phyloP scores from a whole-genome alignment of 805 yeast genomes.

The Saccharomycopsis schoenii region DNA sequence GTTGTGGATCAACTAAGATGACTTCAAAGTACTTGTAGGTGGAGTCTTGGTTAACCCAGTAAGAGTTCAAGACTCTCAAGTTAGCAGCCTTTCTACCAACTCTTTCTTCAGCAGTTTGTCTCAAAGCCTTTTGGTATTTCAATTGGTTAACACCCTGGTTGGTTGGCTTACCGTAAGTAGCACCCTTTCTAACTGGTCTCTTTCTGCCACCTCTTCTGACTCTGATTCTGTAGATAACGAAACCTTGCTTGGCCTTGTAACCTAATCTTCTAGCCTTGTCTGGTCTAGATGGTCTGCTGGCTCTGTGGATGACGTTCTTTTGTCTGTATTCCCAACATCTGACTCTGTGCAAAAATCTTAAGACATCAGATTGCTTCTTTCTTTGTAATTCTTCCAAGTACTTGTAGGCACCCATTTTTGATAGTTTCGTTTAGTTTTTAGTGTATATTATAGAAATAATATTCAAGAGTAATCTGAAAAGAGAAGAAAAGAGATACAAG shows the following conservation, averaged over 20 bases:
- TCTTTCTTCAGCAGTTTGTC: conserved; percentile 99
- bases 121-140: conserved; percentile 97
- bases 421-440: not conserved
- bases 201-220: conserved; percentile 99
- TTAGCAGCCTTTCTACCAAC: conserved; percentile 98
- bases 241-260: conserved; percentile 99
- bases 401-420: conserved; percentile 98
- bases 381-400: conserved; percentile 98
- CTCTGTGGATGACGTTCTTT: conserved; percentile 97
- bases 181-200: conserved; percentile 99
- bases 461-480: too few species aligned
- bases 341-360: conserved; percentile 97
- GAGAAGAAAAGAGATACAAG: not conserved
- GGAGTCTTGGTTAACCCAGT: conserved; percentile 99
- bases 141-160: conserved; percentile 99
- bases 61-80: conserved; percentile 98
- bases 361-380: conserved; percentile 99
- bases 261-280: conserved; percentile 99
- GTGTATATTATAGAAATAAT: not conserved
- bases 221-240: conserved; percentile 96
- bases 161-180: conserved; percentile 99
- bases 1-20: conserved; percentile 93
- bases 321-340: conserved; percentile 99
- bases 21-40: conserved; percentile 99
- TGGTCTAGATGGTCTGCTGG: conserved; percentile 97